A percentile compares a stretch with the other conserved stretches of the same genome.
Conservation (phyloP, 768 basidiomycete species). For the Lactarius indigo region DNA sequence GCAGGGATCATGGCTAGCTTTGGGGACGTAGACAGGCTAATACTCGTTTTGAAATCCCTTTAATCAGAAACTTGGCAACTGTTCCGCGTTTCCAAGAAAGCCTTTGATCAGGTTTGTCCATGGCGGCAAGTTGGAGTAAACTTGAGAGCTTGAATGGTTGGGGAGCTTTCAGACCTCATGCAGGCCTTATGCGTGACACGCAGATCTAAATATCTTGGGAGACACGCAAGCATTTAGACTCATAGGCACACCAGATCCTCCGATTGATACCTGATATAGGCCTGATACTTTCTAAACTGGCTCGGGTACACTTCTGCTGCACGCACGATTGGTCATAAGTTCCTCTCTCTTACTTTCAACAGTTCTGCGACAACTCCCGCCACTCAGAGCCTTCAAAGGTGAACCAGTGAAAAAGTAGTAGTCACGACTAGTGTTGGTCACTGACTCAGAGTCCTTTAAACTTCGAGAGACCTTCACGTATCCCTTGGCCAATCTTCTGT, state of each 20-base stretch:
- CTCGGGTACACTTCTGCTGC: neutral
- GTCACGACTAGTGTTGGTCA: neutral
- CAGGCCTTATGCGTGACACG: neutral
- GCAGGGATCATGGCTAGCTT: neutral
- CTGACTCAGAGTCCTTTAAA: slow-evolving; percentile 15
- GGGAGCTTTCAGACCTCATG: too few relatives aligned
- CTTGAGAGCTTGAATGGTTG: neutral
- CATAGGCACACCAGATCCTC: neutral
- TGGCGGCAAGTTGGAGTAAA: neutral
- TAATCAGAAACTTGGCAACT: neutral
- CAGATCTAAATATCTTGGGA: neutral
- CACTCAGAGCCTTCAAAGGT: neutral
- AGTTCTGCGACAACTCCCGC: neutral
- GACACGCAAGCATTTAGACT: neutral
- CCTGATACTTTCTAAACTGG: neutral
- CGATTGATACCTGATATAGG: neutral
- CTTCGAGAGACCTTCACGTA: slow-evolving; percentile 27
- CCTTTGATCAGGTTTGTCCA: neutral
- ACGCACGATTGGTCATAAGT: neutral
- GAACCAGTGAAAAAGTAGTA: neutral
- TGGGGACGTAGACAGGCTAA: too few relatives aligned
- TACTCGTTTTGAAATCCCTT: too few relatives aligned
- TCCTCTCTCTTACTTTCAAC: neutral
- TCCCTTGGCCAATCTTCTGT: slow-evolving; percentile 36
- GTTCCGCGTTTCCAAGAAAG: neutral